These are phyloP conservation scores for Hypomontagnella submonticulosa DNA, from an alignment of 495 filamentous ascomycete species.

Conservation along the genomic window DNA sequence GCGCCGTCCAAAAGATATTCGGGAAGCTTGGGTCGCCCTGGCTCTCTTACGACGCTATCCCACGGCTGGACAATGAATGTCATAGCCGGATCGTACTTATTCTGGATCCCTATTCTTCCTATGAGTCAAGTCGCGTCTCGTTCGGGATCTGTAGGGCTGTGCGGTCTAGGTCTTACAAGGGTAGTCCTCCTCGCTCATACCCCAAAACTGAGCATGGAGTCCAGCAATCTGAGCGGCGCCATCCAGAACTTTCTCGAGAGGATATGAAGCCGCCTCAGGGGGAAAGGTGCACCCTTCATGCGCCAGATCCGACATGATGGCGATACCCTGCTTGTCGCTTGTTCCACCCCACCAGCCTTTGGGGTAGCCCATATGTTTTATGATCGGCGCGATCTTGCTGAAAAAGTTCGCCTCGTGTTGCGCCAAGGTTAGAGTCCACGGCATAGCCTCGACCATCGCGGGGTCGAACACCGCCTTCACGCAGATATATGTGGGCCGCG, in stretches of 20 bases:
- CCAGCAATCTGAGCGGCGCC: constrained; percentile 50
- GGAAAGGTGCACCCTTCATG: constrained; percentile 45
- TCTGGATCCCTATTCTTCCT: constrained; percentile 26
- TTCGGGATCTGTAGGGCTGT: not conserved
- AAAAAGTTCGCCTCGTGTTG: constrained; percentile 53
- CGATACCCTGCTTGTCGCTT: constrained; percentile 46
- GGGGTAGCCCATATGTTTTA: constrained; percentile 48
- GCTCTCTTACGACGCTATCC: constrained; percentile 38
- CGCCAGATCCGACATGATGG: constrained; percentile 52
- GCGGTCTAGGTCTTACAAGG: constrained; percentile 42
- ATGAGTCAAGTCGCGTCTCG: not conserved
- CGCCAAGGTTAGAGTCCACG: constrained; percentile 49
- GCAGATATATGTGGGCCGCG: constrained; percentile 44
- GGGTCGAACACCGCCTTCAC: constrained; percentile 53
- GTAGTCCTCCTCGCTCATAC: constrained; percentile 41
- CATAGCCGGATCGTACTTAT: constrained; percentile 41
- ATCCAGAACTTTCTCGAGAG: constrained; percentile 43
- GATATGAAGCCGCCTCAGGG: constrained; percentile 45
- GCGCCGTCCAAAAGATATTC: constrained; percentile 42
- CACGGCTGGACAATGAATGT: constrained; percentile 39
- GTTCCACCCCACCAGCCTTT: constrained; percentile 50
- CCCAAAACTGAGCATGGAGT: constrained; percentile 53
- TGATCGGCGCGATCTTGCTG: constrained; percentile 44
- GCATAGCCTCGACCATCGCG: constrained; percentile 43
- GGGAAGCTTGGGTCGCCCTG: constrained; percentile 42